These are phyloP conservation scores for Tulasnella calospora DNA, from an alignment of 768 basidiomycete genomes.

Conservation along the genomic window DNA sequence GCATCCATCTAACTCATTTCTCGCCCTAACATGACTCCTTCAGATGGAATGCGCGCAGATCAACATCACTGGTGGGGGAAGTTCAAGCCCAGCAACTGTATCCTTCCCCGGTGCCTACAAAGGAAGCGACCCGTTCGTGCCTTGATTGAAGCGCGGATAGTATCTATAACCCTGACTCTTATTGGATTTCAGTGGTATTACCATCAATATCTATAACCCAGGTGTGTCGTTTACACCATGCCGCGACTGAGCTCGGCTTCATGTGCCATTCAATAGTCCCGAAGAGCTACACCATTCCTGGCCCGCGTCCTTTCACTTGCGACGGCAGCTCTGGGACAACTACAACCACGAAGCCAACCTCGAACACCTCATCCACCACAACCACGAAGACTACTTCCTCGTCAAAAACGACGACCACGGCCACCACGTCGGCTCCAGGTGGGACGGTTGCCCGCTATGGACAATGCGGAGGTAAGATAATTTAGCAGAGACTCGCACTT, in stretches of 20 bases:
- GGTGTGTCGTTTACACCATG: not conserved
- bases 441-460: not conserved
- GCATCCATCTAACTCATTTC: not conserved
- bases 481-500: not conserved
- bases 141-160: not conserved
- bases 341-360: not conserved
- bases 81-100: conserved; percentile 29
- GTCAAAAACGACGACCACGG: not conserved
- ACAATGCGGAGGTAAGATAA: conserved; percentile 5
- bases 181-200: conserved; percentile 3
- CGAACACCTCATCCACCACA: not conserved
- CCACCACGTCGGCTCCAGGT: too few species aligned
- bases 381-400: not conserved
- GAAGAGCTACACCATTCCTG: conserved; percentile 21
- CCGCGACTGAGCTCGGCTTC: not conserved
- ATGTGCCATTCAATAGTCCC: not conserved
- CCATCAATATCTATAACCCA: conserved; percentile 22
- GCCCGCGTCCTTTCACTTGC: conserved; percentile 1
- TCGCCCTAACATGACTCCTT: not conserved
- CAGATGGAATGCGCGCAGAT: conserved; percentile 42
- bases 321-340: not conserved
- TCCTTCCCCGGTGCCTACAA: conserved; percentile 31
- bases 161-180: not conserved
- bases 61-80: conserved; percentile 39
- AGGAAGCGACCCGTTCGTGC: conserved; percentile 20